Evolutionary conservation across 495 filamentous ascomycete genomes (phyloP), one percentile per base, ranked within the genome.

Genomic region (Daldinia concentrica): DNA sequence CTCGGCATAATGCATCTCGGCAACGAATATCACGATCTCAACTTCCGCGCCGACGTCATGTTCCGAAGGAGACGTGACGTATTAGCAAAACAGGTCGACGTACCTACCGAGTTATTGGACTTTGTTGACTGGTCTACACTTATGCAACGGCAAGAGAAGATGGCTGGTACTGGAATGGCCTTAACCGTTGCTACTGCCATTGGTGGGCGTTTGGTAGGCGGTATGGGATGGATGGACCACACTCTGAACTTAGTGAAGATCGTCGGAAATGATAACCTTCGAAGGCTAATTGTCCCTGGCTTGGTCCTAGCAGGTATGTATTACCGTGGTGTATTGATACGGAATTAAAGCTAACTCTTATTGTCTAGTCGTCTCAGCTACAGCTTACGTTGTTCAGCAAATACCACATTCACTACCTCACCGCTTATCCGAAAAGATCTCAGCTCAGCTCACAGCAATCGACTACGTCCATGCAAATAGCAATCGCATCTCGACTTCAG

Each of bases 381-480:
- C 89, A 12, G 90, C 87, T 62, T 98, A 96, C 77, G 82, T 95
- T 62, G 84, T 98, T 65, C 87, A 89, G 57, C 90, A 94, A 59
- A 95, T 99, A 68, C 95, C 95, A 2, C 84, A 88, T 48, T 93
- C 95, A 9, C 90, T 99, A 9, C 95, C 95, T 39, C 89, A 90
- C 61, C 94, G 95, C 34, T 88, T 99, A 17, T 91, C 89, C 54
- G 86, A 84, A 78, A 98, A 97, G 82, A 92, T 99, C 74, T 88
- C 91, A 9, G 80, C 86, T 41, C 90, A 91, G 72, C 90, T 99
- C 29, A 82, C 84, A 24, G 84, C 88, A 22, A 89, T 97, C 76
- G 95, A 99, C 82, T 99, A 98, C 77, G 91, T 94, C 11, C 96
- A 99, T 79, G 80, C 86, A 66, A 99, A 99, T 83, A 87, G 92